Conservation (phyloP, 2,329 filamentous ascomycete species). For the Aureobasidium mangrovei region DNA sequence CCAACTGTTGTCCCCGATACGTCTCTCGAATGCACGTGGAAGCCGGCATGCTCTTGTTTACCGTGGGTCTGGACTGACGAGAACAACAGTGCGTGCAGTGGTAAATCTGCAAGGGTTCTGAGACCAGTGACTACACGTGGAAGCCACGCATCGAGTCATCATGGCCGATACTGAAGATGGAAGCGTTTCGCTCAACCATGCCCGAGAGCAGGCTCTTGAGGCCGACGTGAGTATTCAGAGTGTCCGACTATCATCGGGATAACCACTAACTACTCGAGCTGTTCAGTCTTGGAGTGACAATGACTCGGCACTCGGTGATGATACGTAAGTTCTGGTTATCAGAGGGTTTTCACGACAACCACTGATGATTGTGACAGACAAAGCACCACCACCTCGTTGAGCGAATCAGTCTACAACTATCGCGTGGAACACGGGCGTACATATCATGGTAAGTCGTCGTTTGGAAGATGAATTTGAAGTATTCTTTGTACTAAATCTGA, state of each 20-base stretch:
- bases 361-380: conserved; percentile 19
- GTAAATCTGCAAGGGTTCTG: conserved; percentile 2
- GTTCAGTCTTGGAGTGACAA: conserved; percentile 21
- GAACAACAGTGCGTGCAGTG: background rate
- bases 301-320: conserved; percentile 30
- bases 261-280: background rate
- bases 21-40: background rate
- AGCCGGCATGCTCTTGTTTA: background rate
- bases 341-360: conserved; percentile 5
- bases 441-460: conserved; percentile 26
- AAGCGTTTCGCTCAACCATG: conserved; percentile 16
- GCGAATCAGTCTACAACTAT: conserved; percentile 30
- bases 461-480: background rate
- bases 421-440: conserved; percentile 30
- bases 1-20: no score
- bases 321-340: conserved; percentile 19
- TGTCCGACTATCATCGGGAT: background rate
- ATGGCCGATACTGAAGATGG: background rate
- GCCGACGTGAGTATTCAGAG: conserved; percentile 24
- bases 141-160: background rate
- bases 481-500: background rate
- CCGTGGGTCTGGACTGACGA: background rate
- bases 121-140: background rate
- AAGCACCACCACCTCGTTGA: conserved; percentile 28
- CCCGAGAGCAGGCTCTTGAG: conserved; percentile 29